Evolutionary conservation across 768 basidiomycete genomes (phyloP).

Genomic region (Tylopilus plumbeoviolaceoides): DNA sequence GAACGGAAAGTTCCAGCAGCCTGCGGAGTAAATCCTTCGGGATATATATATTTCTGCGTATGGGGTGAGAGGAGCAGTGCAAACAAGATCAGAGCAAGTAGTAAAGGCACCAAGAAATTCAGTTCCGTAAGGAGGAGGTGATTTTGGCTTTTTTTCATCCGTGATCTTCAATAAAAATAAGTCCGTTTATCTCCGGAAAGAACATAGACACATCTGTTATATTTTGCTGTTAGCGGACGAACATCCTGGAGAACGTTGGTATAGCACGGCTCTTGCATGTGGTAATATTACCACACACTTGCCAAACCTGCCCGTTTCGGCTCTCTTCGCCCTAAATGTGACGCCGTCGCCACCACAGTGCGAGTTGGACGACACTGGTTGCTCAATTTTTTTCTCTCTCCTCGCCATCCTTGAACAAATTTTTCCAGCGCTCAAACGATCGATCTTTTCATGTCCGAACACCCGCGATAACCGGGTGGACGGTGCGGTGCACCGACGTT

Average conservation of each 20-base stretch:
- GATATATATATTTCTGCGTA: constrained; percentile 2
- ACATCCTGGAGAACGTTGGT: constrained; percentile 2
- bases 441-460: constrained; percentile 31
- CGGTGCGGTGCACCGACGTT: constrained; percentile 19
- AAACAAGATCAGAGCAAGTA: constrained; percentile 6
- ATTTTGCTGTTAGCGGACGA: constrained; percentile 5
- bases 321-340: neutral
- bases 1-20: constrained; percentile 26
- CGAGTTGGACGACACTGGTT: neutral
- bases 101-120: constrained; percentile 23
- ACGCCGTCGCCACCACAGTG: constrained; percentile 5
- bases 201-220: constrained; percentile 15
- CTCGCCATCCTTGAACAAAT: constrained; percentile 13
- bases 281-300: constrained; percentile 7
- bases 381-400: neutral
- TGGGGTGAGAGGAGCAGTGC: constrained; percentile 3
- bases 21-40: constrained; percentile 23
- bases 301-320: constrained; percentile 16
- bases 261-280: constrained; percentile 17
- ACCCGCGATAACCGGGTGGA: constrained; percentile 28
- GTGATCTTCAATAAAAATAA: constrained; percentile 28
- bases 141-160: constrained; percentile 11
- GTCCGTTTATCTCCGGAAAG: constrained; percentile 32
- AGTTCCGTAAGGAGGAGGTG: constrained; percentile 30
- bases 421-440: constrained; percentile 20